Percentiles rank a stretch among this genome's conserved stretches.
These are phyloP conservation scores for Colletotrichum australisinense DNA, from an alignment of 2,329 filamentous ascomycete genomes.

Conservation along the genomic window DNA sequence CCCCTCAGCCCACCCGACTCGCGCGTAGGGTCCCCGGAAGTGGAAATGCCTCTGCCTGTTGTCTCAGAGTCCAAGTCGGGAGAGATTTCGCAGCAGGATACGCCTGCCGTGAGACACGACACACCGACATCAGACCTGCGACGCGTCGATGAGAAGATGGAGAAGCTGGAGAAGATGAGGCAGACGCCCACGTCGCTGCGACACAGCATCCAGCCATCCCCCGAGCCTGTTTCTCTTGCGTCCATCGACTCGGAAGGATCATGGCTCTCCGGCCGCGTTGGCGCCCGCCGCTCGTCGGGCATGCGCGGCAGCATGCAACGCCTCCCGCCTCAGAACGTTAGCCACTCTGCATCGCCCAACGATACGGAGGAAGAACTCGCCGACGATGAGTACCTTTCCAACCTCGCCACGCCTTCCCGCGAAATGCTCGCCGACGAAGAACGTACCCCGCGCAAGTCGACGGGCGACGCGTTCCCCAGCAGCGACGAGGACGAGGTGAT, in stretches of 20 bases:
- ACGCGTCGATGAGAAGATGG: conserved; percentile 49
- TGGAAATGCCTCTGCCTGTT: conserved; percentile 54
- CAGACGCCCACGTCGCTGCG: conserved; percentile 59
- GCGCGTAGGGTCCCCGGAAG: conserved; percentile 81
- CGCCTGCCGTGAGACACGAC: conserved; percentile 53
- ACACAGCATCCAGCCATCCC: conserved; percentile 57
- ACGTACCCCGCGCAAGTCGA: conserved; percentile 50
- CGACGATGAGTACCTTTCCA: conserved; percentile 80
- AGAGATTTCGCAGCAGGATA: conserved; percentile 17
- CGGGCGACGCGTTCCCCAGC: conserved; percentile 64
- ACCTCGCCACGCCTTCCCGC: conserved; percentile 33
- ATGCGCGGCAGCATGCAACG: conserved; percentile 54
- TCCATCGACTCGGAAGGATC: conserved; percentile 96
- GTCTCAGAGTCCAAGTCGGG: conserved; percentile 43
- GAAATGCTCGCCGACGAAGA: conserved; percentile 38
- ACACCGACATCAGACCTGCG: conserved; percentile 59
- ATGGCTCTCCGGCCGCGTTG: conserved; percentile 86
- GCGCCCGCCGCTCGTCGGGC: conserved; percentile 59
- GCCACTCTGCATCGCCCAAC: conserved; percentile 48
- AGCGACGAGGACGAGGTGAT: conserved; percentile 67
- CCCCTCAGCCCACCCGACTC: conserved; percentile 89
- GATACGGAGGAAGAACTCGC: conserved; percentile 74
- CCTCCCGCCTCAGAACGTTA: conserved; percentile 40
- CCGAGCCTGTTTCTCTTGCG: conserved; percentile 82
- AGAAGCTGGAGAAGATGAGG: conserved; percentile 46